Evolutionary conservation across 2,329 filamentous ascomycete genomes (phyloP).

Genomic region (Teratosphaeria nubilosa): DNA sequence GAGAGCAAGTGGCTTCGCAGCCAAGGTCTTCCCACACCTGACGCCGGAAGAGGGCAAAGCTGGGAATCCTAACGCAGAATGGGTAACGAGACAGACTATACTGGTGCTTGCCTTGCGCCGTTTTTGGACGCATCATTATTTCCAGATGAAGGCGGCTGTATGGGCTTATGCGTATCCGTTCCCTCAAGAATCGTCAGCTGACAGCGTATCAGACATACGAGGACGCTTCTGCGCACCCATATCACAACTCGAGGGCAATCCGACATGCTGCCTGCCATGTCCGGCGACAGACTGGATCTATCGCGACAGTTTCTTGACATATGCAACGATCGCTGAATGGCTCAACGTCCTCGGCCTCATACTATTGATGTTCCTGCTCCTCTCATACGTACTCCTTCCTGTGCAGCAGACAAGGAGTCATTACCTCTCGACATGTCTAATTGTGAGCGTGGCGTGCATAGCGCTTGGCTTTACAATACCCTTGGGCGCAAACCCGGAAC

Average conservation of each 20-base stretch:
- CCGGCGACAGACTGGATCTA: slow-evolving; percentile 72
- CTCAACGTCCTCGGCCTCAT: slow-evolving; percentile 65
- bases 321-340: slow-evolving; percentile 66
- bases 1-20: background rate
- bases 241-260: slow-evolving; percentile 31
- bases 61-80: slow-evolving; percentile 1
- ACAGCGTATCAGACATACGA: slow-evolving; percentile 32
- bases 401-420: slow-evolving; percentile 85
- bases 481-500: slow-evolving; percentile 62
- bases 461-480: slow-evolving; percentile 91
- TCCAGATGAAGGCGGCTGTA: slow-evolving; percentile 58
- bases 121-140: slow-evolving; percentile 56
- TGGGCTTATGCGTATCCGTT: slow-evolving; percentile 21
- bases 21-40: background rate
- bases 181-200: background rate
- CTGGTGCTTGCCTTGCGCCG: slow-evolving; percentile 53
- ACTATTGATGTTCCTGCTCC: slow-evolving; percentile 63
- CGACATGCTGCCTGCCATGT: slow-evolving; percentile 80
- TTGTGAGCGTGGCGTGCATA: slow-evolving; percentile 65
- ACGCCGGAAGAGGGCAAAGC: background rate
- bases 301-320: slow-evolving; percentile 43
- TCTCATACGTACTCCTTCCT: slow-evolving; percentile 71
- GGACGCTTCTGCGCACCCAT: slow-evolving; percentile 50
- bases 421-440: slow-evolving; percentile 83
- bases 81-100: slow-evolving; percentile 4